Evolutionary conservation across 2,329 filamentous ascomycete species (phyloP).

Genomic region (Cladosporium sphaerospermum): DNA sequence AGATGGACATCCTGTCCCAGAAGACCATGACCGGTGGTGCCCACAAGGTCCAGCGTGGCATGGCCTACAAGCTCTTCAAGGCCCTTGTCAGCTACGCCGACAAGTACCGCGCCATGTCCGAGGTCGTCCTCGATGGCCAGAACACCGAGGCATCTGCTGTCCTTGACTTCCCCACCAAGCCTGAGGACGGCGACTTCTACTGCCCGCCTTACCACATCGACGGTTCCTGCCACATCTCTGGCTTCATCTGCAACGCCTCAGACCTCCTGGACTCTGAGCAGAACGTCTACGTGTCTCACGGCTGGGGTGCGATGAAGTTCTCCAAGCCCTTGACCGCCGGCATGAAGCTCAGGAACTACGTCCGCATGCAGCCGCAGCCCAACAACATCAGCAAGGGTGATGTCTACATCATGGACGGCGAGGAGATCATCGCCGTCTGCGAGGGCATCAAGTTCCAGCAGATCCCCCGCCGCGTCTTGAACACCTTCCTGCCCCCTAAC

Average conservation of each 20-base stretch:
- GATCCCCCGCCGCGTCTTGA: conserved; percentile 60
- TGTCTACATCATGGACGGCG: conserved; percentile 55
- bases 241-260: conserved; percentile 56
- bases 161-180: conserved; percentile 50
- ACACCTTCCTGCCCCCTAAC: conserved; percentile 60
- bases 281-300: conserved; percentile 56
- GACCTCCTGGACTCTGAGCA: conserved; percentile 54
- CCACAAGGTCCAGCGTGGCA: conserved; percentile 65
- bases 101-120: conserved; percentile 53
- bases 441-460: conserved; percentile 61
- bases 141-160: conserved; percentile 50
- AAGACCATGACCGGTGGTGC: conserved; percentile 60
- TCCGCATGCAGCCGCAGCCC: conserved; percentile 54
- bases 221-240: conserved; percentile 51
- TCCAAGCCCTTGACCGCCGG: conserved; percentile 37
- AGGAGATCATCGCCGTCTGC: conserved; percentile 53
- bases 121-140: conserved; percentile 52
- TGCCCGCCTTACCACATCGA: conserved; percentile 57
- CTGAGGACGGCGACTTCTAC: conserved; percentile 50
- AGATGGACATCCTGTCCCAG: conserved; percentile 59
- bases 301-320: conserved; percentile 53
- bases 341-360: conserved; percentile 53
- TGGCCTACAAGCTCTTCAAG: conserved; percentile 70
- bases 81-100: conserved; percentile 52
- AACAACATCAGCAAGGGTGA: conserved; percentile 53